Evolutionary conservation across 495 filamentous ascomycete genomes (phyloP), one percentile per base, ranked within the genome.

Genomic region (Aspergillus kassunensis): DNA sequence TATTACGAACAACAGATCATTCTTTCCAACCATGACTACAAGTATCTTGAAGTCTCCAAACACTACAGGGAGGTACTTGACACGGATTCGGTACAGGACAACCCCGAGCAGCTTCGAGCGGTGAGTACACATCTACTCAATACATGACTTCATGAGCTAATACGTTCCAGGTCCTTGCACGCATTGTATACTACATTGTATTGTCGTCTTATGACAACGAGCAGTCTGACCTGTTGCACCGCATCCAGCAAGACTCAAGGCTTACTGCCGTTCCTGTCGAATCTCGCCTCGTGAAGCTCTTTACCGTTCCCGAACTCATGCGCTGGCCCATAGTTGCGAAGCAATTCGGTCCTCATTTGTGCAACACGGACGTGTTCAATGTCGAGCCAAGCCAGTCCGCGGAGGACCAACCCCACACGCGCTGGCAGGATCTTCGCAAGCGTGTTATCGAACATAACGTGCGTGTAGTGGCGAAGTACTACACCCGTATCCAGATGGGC

Each of bases 371-470:
- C 63, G 86, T 98, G 57, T 98, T 98, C 68, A 70, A 69, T 40
- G 54, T 65, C 34, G 68, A 79, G 35, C 63, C 79, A 31, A 78
- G 78, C 53, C 78, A 85, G 59, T 79, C 81, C 9, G 64, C 65
- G 13, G 90, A 96, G 53, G 78, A 84, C 51, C 87, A 95, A 70
- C 86, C 90, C 11, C 70, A 87, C 70, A 79, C 80, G 59, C 79
- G 93, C 65, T 97, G 89, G 90, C 80, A 90, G 66, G 95, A 96
- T 62, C 78, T 98, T 54, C 89, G 93, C 53, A 96, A 95, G 77
- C 90, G 93, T 27, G 93, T 98, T 49, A 98, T 98, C 62, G 93
- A 98, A 74, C 93, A 98, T 73, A 98, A 98, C 61, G 93, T 98
- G 36, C 87, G 93, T 34, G 93, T 97, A 7, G 81, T 98, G 10